Evolutionary conservation across 1,284 basidiomycete species (phyloP), one percentile per base, ranked within the genome.

Genomic region (Ceratobasidium sp.): DNA sequence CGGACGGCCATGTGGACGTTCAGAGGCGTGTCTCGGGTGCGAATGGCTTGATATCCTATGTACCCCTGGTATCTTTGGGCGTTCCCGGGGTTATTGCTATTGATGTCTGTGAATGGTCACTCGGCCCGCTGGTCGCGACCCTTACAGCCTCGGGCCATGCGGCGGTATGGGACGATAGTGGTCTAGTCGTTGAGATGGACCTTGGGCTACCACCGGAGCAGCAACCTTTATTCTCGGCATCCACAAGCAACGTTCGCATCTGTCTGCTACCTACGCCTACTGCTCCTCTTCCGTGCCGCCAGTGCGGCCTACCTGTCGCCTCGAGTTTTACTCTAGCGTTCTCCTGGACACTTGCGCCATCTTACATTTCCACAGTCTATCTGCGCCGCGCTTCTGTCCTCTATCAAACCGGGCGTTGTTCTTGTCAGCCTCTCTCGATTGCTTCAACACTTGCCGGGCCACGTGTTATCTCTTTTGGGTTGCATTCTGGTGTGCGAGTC

Each of bases 371-470:
- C 11, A 59, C 56, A 25, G 42, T 70, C 23, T 49, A 49, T 23
- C 42, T 70, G 28, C 66, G 66, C 21, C 66, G 66, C 28, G 66
- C 66, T 8, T 70, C 66, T 7, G 66, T 70, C 5, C 40, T 70
- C 18, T 53, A 63, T 53, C 58, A 73, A 51, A 49, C 60, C 18
- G 51, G 54, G 21, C 46, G 72, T 21, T 58, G 61, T 61, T 64
- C 74, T 49, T 56, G 74, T 54, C 46, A 75, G 42, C 63, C 61
- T 18, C 42, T 63, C 48, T 61, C 58, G 14, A 64, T 62, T 28
- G 66, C 67, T 18, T 71, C 72, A 3, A 67, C 74, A 16, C 53
- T 60, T 23, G 73, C 70, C 3, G 60, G 53, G 8, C 73, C 60
- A 33, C 44, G 54, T 18, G 61, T 66, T 21, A 53, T 73, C 23